Base-by-base conservation (phyloP, 345 rosid species). In the Eucalyptus tenuipes region DNA sequence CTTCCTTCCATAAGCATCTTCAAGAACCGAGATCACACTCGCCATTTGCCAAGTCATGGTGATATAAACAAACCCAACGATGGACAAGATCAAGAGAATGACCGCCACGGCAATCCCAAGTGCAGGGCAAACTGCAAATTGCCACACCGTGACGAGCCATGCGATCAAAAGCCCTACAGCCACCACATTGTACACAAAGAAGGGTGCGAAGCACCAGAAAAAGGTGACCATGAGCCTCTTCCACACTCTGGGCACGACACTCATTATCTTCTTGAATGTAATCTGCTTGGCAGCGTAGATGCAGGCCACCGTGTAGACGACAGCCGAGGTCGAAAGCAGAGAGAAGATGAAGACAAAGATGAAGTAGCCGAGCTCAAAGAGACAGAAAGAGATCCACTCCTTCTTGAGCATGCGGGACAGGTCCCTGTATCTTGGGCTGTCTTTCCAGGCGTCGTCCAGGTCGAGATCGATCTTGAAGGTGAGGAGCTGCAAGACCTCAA, bases 221-320 rank as follows among this genome's bases (percentile, higher is more conserved):
- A 84, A 49, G 29, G 86, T 84, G 31, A 84, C 86, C 27, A 31
- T 49, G 47, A 84, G 86, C 86, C 86, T 91, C 90, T 91, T 95
- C 96, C 94, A 95, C 5, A 93, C 93, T 85, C 90, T 93, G 1
- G 94, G 94, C 17, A 93, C 92, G 3, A 91, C 92, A 13, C 90
- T 86, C 48, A 90, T 89, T 87, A 92, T 92, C 87, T 93, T 92
- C 40, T 48, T 90, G 89, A 91, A 94, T 27, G 88, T 88, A 79
- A 91, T 86, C 11, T 90, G 90, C 85, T 90, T 88, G 40, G 87
- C 91, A 7, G 93, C 87, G 91, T 93, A 93, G 27, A 92, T 87
- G 80, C 91, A 91, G 29, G 95, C 94, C 2, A 93, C 87, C 24
- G 94, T 88, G 88, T 92, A 92, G 61, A 89, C 94, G 2, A 93